phyloP scores from a whole-genome alignment of 2,329 filamentous ascomycete genomes.

The Xylariales sp. region DNA sequence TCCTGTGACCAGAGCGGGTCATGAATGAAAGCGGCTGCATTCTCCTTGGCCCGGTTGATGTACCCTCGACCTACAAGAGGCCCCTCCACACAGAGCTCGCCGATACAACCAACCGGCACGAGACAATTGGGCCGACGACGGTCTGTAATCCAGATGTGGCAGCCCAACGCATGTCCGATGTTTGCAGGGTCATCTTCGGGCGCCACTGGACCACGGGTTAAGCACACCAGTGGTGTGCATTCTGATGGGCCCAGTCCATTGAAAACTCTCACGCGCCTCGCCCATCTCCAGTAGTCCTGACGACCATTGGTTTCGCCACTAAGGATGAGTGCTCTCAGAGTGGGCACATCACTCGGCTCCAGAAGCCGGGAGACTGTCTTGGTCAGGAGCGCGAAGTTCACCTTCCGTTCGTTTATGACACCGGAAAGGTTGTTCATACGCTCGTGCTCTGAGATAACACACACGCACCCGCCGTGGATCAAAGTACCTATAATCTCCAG shows the following conservation, averaged over 20 bases:
- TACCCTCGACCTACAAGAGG: slow-evolving; percentile 4
- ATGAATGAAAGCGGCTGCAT: slow-evolving; percentile 4
- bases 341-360: slow-evolving; percentile 16
- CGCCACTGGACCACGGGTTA: neutral
- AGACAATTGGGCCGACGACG: neutral
- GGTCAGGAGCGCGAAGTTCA: slow-evolving; percentile 21
- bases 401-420: slow-evolving; percentile 17
- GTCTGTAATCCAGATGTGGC: slow-evolving; percentile 2
- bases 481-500: slow-evolving; percentile 34
- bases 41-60: slow-evolving; percentile 1
- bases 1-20: neutral
- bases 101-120: slow-evolving; percentile 5
- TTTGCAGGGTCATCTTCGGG: slow-evolving; percentile 1
- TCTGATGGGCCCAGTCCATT: slow-evolving; percentile 21
- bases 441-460: slow-evolving; percentile 32
- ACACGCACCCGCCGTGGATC: slow-evolving; percentile 33
- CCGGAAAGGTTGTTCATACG: slow-evolving; percentile 31
- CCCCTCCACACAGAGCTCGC: slow-evolving; percentile 4
- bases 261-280: slow-evolving; percentile 13
- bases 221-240: slow-evolving; percentile 5
- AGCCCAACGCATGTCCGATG: slow-evolving; percentile 1
- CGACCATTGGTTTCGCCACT: slow-evolving; percentile 20
- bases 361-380: slow-evolving; percentile 21
- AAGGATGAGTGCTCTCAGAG: slow-evolving; percentile 17
- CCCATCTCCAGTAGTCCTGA: slow-evolving; percentile 17